Base-by-base conservation (phyloP, 805 yeast species). In the Ogataea pilisensis region DNA sequence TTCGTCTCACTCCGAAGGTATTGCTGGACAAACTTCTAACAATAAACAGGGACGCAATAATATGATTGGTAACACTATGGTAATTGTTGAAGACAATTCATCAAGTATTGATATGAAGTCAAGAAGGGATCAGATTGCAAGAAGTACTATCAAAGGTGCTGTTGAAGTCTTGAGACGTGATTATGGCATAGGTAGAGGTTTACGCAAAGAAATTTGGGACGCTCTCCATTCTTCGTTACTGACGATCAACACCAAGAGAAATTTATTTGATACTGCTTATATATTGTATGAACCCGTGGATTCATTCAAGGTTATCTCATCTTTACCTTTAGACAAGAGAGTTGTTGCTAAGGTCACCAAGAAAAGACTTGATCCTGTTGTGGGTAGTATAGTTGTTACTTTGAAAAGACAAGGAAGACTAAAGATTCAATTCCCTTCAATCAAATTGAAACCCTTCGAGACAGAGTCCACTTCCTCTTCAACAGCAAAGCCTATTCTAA, bases 261-360 rank as follows among this genome's bases (percentile, higher is more conserved):
- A 72, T 27, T 53, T 91, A 8, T 80, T 85, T 49, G 84, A 79
- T 43, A 54, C 86, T 3, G 69, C 85, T 38, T 77, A 78, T 31
- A 73, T 91, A 8, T 61, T 91, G 21, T 85, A 78, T 51, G 73
- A 73, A 30, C 76, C 89, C 6, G 62, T 66, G 24, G 81, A 84
- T 46, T 69, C 77, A 2, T 72, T 81, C 34, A 55, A 74, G n/a
- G 88, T 88, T 2, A 72, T 65, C 3, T 63, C 89, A 18, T 73
- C 78, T 5, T 63, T 80, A 12, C 96, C 96, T 3, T 72, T 80
- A 49, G 79, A 78, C 38, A 81, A 77, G 55, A 78, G 76, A 48
- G 66, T 93, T 19, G 77, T 75, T 7, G 86, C 88, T 0, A 73
- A 71, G 48, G 51, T 75, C 38, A 47, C 70, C 5, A 47, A 44